Evolutionary conservation across 768 basidiomycete genomes (phyloP), one percentile per base, ranked within the genome.

Genomic region (Coprinellus aureogranulatus): DNA sequence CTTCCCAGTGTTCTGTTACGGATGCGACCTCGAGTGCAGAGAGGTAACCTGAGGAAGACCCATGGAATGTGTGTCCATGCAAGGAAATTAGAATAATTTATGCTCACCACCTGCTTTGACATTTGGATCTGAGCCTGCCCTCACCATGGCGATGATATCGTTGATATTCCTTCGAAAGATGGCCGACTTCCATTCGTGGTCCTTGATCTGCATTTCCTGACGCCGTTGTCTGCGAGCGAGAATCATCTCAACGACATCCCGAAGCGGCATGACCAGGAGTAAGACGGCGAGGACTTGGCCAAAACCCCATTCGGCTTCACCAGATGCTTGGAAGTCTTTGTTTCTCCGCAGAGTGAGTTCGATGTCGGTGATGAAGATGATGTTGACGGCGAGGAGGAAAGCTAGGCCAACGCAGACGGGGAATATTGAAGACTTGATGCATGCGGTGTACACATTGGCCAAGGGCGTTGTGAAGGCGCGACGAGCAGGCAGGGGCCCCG

Each of bases 221-320:
- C 25, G 47, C 6, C 16, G 11, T 8, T 41, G 8, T 25, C 53
- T 3, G 11, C 53, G 34, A 11, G 53, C 53, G n/a, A 54, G 53
- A 2, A 54, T 11, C 20, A 34, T 39, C 10, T 54, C 53, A 16
- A 27, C 37, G 30, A 54, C 16, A 30, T 54, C 53, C 20, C 49
- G 63, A 58, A 59, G 58, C 49, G 47, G 50, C 55, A 53, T 2
- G 20, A 49, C 12, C 37, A 47, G 16, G 31, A 54, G 41, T 11
- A 54, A 42, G 9, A 54, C 1, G 3, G 57, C 49, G 1, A 58
- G 51, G n/a, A 53, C 53, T 23, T 58, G 57, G 14, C 57, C 57
- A 44, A 58, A 58, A 1, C 50, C 52, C 49, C 46, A 58, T 34
- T 58, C 25, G 4, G 41, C 28, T 41, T 58, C 57, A 5, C 30